A percentile compares a stretch with the other conserved stretches of the same genome.
phyloP scores from a whole-genome alignment of 1,284 basidiomycete species.

The Irpex sp. region DNA sequence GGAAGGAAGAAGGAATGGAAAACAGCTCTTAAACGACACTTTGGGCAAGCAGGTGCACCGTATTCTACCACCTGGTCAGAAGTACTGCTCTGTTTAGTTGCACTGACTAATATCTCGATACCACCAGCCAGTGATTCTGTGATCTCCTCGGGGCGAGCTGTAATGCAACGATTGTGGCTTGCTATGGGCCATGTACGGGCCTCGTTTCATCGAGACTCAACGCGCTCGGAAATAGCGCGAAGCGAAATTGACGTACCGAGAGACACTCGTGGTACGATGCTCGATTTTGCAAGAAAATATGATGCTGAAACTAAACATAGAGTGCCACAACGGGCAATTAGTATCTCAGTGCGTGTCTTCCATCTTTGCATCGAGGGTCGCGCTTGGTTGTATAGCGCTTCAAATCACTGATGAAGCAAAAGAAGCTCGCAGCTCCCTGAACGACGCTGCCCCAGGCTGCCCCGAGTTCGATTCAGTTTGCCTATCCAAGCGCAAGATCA shows the following conservation, averaged over 20 bases:
- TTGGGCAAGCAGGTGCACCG: too few relatives aligned
- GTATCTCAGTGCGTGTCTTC: not conserved
- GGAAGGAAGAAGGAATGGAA: too few relatives aligned
- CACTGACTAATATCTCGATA: too few relatives aligned
- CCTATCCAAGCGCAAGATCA: not conserved
- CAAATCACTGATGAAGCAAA: not conserved
- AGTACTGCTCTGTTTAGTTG: too few relatives aligned
- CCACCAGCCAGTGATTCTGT: too few relatives aligned
- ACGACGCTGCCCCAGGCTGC: not conserved
- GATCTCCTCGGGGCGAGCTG: too few relatives aligned
- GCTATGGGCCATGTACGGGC: not conserved
- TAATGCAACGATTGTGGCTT: too few relatives aligned
- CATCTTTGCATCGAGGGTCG: not conserved
- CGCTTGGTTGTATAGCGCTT: not conserved
- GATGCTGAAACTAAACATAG: not conserved
- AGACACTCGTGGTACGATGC: not conserved
- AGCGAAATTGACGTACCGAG: not conserved
- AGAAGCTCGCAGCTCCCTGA: not conserved
- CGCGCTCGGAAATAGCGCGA: not conserved
- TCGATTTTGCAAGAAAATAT: not conserved
- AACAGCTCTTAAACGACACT: too few relatives aligned
- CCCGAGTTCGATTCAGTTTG: not conserved
- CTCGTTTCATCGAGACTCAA: not conserved
- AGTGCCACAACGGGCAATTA: not conserved
- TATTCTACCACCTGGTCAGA: too few relatives aligned